These are phyloP conservation scores for Casuarina equisetifolia DNA, from an alignment of 306 rosid species.

Conservation along the genomic window DNA sequence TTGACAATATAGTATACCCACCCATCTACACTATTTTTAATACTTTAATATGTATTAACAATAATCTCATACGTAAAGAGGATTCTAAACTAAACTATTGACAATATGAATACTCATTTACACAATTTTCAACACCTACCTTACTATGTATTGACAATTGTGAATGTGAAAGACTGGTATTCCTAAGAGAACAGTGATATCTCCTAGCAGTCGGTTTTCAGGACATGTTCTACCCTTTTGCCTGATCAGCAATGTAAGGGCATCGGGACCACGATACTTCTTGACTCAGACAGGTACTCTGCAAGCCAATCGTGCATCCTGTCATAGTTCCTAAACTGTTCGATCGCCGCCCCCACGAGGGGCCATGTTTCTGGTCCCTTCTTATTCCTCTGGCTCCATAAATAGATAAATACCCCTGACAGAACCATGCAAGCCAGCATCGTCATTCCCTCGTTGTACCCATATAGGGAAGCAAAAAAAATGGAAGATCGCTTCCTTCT, in stretches of 20 bases:
- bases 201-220: conserved; percentile 74
- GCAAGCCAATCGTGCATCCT: conserved; percentile 93
- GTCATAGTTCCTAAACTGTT: conserved; percentile 68
- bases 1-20: too few relatives aligned
- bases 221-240: conserved; percentile 73
- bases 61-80: too few relatives aligned
- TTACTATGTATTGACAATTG: too few relatives aligned
- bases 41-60: too few relatives aligned
- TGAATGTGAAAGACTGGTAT: too few relatives aligned
- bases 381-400: conserved; percentile 70
- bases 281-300: conserved; percentile 49
- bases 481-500: conserved; percentile 15
- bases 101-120: too few relatives aligned
- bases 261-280: conserved; percentile 83
- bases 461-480: conserved; percentile 18
- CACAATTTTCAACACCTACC: too few relatives aligned
- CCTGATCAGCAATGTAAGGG: conserved; percentile 91
- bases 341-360: conserved; percentile 76
- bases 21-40: too few relatives aligned
- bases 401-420: conserved; percentile 59
- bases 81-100: too few relatives aligned
- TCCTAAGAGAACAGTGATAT: background rate
- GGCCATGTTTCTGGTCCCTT: conserved; percentile 95
- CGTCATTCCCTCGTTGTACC: conserved; percentile 37
- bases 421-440: conserved; percentile 40